Evolutionary conservation across 2,329 filamentous ascomycete species (phyloP), one percentile per base, ranked within the genome.

Genomic region (Stenocarpella maydis): DNA sequence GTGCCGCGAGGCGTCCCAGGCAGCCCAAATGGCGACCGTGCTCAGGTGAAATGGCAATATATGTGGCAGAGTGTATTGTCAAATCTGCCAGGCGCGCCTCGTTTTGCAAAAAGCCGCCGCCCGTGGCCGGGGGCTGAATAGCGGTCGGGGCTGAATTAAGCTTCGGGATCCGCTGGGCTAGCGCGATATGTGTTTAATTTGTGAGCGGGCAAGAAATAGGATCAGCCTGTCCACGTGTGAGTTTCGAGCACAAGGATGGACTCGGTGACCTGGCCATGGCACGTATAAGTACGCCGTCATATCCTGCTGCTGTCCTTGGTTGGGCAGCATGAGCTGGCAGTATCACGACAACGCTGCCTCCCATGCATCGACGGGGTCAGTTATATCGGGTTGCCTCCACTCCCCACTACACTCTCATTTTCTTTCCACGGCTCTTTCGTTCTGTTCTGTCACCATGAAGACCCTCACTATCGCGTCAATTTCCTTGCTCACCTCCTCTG

Each of bases 101-200:
- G 43, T 60, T 43, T 60, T 60, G 55, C 39, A 34, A 7, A 9
- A 49, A 17, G 15, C n/a, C 14, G 19, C 19, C n/a, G 12, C 43
- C 43, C 19, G 58, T 26, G 43, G 28, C 28, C 26, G 28, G 43
- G 41, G 58, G 43, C 58, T 63, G 41, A 34, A 49, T 63, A 43
- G 43, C 58, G 15, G 58, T 24, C 58, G 58, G 58, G 58, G 58
- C 58, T 63, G 58, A 63, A 63, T 49, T 63, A 63, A 63, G 58
- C 26, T 43, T 43, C 34, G 41, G 26, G 58, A 49, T 63, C n/a
- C n/a, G n/a, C 58, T 28, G 28, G 43, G 3, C 15, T 63, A 63
- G 58, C 43, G 58, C 43, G 7, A 49, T 63, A 43, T 63, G 58
- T 63, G 58, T 63, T 49, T 63, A 63, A 63, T 63, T 63, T 49